A percentile compares a stretch with the other conserved stretches of the same genome.
phyloP scores from a whole-genome alignment of 257 asterid genomes.

The Henckelia pumila region DNA sequence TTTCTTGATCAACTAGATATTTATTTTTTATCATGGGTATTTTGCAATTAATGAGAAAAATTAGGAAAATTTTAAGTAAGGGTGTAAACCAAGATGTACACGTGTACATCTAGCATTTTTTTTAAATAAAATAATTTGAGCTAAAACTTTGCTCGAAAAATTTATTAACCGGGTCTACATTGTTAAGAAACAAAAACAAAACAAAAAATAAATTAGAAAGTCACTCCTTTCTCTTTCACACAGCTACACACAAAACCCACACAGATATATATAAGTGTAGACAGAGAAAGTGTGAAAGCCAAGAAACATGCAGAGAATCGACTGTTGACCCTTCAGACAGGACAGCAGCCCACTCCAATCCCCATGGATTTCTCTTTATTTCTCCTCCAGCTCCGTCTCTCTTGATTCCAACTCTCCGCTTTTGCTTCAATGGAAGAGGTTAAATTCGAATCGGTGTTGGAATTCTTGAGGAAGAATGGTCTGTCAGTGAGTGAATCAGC shows the following conservation, averaged over 20 bases:
- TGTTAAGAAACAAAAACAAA: conserved; percentile 3
- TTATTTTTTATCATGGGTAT: no score
- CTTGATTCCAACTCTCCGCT: conserved; percentile 16
- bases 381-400: conserved; percentile 14
- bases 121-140: no score
- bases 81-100: no score
- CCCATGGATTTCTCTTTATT: conserved; percentile 42
- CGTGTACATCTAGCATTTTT: no score
- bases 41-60: no score
- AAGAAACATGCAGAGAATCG: conserved; percentile 47
- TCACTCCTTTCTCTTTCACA: conserved; percentile 21
- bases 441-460: conserved; percentile 58
- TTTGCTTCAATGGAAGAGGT: conserved; percentile 26
- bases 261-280: background rate
- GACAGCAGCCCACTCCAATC: conserved; percentile 35
- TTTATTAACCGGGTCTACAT: no score
- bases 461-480: conserved; percentile 66
- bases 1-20: no score
- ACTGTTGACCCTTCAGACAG: conserved; percentile 36
- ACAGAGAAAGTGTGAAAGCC: conserved; percentile 17
- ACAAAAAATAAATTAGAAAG: conserved; percentile 14
- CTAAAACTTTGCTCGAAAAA: no score
- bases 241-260: conserved; percentile 14
- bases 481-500: conserved; percentile 76
- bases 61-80: no score